Conservation (phyloP, 306 rosid genomes). For the Quercus aquifolioides region DNA sequence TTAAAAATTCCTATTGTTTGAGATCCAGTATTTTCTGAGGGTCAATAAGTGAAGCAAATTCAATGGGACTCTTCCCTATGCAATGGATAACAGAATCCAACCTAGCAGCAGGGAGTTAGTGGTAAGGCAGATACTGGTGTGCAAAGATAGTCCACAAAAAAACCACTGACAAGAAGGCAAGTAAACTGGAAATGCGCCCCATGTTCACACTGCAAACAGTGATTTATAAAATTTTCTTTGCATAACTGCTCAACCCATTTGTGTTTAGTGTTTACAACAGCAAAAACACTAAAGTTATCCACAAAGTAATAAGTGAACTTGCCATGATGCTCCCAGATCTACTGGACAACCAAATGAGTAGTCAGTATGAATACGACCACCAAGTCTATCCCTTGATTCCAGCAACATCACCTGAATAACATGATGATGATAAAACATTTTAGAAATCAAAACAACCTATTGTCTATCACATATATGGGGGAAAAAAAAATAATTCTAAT, state of each 20-base stretch:
- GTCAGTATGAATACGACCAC: conserved; percentile 87
- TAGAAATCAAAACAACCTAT: conserved; percentile 7
- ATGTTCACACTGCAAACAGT: neutral
- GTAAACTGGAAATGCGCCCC: neutral
- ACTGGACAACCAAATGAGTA: conserved; percentile 81
- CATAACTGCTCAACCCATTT: neutral
- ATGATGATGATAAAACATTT: conserved; percentile 19
- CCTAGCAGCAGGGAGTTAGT: neutral
- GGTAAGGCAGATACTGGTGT: neutral
- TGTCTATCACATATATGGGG: too few species aligned
- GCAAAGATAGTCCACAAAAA: neutral
- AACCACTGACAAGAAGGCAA: neutral
- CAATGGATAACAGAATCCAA: neutral
- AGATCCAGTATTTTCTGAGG: neutral
- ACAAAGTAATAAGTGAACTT: conserved; percentile 11
- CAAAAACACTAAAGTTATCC: neutral
- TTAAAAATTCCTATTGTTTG: neutral
- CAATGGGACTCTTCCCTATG: neutral
- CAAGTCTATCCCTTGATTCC: conserved; percentile 78
- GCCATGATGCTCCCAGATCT: conserved; percentile 96
- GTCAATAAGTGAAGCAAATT: neutral
- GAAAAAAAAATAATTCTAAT: neutral
- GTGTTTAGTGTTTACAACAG: neutral
- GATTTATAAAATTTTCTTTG: neutral
- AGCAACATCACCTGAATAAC: conserved; percentile 55